Evolutionary conservation across 2,329 filamentous ascomycete species (phyloP).

Genomic region (Colletotrichum sp.): DNA sequence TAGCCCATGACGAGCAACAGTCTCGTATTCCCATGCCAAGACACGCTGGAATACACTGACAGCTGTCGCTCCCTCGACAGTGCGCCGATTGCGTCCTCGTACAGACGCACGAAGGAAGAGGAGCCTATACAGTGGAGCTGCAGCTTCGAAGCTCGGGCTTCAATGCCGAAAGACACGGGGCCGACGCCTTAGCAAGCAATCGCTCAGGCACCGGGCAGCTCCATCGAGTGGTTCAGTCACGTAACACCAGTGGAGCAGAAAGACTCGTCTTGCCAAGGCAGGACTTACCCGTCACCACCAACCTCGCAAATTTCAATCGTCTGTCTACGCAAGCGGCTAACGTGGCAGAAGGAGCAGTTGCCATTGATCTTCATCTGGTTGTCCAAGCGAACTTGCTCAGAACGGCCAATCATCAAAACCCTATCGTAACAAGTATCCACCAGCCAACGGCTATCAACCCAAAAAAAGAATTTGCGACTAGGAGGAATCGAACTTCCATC

Average conservation of each 20-base stretch:
- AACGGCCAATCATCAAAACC: background rate
- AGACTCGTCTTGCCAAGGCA: background rate
- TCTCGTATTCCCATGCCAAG: background rate
- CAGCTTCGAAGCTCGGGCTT: background rate
- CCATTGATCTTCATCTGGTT: background rate
- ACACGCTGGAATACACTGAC: background rate
- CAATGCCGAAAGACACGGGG: slow-evolving; percentile 5
- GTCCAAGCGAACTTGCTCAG: background rate
- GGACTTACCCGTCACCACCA: background rate
- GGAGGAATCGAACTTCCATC: slow-evolving; percentile 17
- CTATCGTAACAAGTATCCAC: background rate
- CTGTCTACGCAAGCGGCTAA: background rate
- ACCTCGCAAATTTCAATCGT: background rate
- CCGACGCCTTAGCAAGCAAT: background rate
- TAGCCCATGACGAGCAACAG: background rate
- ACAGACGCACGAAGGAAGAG: background rate
- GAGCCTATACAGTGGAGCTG: slow-evolving; percentile 17
- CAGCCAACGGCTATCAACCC: background rate
- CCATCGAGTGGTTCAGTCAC: background rate
- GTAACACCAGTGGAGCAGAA: background rate
- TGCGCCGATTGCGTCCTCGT: background rate
- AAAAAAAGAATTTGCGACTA: background rate
- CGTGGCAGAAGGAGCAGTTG: background rate
- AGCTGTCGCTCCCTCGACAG: background rate
- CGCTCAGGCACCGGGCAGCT: background rate